phyloP scores from a whole-genome alignment of 345 rosid species.

The Syzygium jambos region DNA sequence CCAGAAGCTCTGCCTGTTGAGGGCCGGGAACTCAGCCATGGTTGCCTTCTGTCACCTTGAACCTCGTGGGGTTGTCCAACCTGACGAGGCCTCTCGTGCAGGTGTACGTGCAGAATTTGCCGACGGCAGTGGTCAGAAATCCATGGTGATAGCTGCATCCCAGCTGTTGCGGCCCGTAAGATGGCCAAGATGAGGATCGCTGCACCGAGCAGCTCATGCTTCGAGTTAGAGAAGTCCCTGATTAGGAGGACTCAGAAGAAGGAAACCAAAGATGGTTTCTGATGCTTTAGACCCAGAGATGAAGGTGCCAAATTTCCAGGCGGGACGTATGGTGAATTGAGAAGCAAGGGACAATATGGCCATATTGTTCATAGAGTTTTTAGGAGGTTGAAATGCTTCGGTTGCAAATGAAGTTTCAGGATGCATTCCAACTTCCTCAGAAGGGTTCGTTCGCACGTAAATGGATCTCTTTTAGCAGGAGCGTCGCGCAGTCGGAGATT shows the following conservation, averaged over 20 bases:
- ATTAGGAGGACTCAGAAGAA: too few species aligned
- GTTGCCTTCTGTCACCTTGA: neutral
- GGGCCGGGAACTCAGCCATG: slow-evolving; percentile 11
- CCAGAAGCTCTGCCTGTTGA: slow-evolving; percentile 10
- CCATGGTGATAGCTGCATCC: neutral
- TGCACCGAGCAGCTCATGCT: neutral
- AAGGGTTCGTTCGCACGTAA: neutral
- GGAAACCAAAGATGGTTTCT: too few species aligned
- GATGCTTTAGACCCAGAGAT: too few species aligned
- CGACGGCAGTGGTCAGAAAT: neutral
- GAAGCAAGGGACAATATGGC: too few species aligned
- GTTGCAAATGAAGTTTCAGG: neutral
- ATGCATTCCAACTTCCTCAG: neutral
- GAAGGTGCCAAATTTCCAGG: too few species aligned
- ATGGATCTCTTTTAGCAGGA: neutral
- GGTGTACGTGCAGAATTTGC: neutral
- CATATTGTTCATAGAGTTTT: neutral
- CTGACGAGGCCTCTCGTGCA: neutral
- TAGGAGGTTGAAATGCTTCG: neutral
- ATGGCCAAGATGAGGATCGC: neutral
- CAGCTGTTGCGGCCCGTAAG: neutral
- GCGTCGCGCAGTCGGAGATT: neutral
- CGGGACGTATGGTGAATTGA: too few species aligned
- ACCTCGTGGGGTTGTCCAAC: neutral
- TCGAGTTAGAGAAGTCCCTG: neutral